Evolutionary conservation across 345 rosid genomes (phyloP).

Genomic region (Salix arbutifolia): DNA sequence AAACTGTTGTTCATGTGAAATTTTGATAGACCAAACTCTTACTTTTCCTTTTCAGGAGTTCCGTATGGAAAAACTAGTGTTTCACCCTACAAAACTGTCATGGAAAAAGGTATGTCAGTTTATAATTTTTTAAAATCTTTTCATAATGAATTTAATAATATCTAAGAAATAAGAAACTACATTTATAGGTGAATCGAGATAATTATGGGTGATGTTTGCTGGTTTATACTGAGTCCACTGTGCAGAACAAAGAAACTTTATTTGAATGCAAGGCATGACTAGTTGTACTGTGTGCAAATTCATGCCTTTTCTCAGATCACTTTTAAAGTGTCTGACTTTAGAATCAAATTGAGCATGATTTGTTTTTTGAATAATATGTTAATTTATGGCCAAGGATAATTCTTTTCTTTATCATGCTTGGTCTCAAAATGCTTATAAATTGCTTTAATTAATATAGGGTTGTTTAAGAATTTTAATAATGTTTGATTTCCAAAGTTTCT

Average conservation of each 20-base stretch:
- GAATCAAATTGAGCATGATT: background rate
- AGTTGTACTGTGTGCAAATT: background rate
- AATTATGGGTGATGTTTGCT: background rate
- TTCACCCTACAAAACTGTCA: constrained; percentile 79
- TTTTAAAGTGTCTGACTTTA: background rate
- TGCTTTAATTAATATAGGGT: too few relatives aligned
- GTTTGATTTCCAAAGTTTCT: too few relatives aligned
- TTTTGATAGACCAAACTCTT: constrained; percentile 43
- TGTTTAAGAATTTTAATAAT: too few relatives aligned
- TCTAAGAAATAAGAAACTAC: background rate
- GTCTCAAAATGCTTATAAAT: too few relatives aligned
- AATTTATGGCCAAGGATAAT: background rate
- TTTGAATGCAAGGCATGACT: background rate
- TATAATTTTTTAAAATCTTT: constrained; percentile 1
- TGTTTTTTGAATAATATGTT: too few relatives aligned
- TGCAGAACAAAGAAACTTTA: background rate
- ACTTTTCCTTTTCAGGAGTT: constrained; percentile 79
- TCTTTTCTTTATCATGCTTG: too few relatives aligned
- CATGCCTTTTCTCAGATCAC: background rate
- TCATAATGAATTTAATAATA: background rate
- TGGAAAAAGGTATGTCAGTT: constrained; percentile 79
- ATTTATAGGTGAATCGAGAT: background rate
- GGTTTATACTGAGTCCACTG: background rate
- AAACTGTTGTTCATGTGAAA: constrained; percentile 19
- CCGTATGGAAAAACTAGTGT: constrained; percentile 75